Percentiles rank a stretch among this genome's conserved stretches.
Conservation (phyloP, 768 basidiomycete species). For the Dioszegia aurantiaca region DNA sequence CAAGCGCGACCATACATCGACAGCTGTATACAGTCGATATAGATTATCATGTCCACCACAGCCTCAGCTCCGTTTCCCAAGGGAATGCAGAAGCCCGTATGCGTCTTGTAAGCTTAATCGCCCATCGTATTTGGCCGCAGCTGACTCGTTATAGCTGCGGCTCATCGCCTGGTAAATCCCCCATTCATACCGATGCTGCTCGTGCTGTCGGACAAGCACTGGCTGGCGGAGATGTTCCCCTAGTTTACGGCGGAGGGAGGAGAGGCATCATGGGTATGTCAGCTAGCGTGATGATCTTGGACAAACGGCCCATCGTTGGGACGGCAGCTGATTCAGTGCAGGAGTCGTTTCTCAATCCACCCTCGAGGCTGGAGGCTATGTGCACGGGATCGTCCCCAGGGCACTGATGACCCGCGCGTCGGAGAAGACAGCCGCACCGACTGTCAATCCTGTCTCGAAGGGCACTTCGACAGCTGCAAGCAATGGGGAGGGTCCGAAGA, state of each 20-base stretch:
- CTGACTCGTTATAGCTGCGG: conserved; percentile 58
- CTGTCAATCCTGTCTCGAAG: neutral
- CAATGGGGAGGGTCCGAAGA: conserved; percentile 63
- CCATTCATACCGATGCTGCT: conserved; percentile 67
- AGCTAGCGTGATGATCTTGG: neutral
- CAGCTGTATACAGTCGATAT: neutral
- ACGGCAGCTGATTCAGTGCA: conserved; percentile 12
- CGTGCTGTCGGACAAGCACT: conserved; percentile 73
- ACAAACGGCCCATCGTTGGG: no score
- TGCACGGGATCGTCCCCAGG: conserved; percentile 73
- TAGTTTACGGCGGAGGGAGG: conserved; percentile 84
- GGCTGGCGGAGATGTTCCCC: conserved; percentile 60
- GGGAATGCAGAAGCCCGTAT: conserved; percentile 37
- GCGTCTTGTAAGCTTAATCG: conserved; percentile 44
- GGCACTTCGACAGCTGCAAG: neutral
- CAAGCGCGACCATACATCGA: no score
- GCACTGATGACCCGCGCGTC: conserved; percentile 60
- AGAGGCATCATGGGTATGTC: conserved; percentile 77
- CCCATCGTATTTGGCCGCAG: neutral
- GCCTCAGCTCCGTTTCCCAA: neutral
- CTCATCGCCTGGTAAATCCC: conserved; percentile 64
- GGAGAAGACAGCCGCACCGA: conserved; percentile 27
- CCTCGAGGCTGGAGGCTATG: conserved; percentile 65
- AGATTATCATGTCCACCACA: neutral
- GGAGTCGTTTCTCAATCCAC: conserved; percentile 56